Percentiles rank a stretch among this genome's conserved stretches.
Conservation (phyloP, 2,329 filamentous ascomycete genomes). For the Domatiomyces catenatus region DNA sequence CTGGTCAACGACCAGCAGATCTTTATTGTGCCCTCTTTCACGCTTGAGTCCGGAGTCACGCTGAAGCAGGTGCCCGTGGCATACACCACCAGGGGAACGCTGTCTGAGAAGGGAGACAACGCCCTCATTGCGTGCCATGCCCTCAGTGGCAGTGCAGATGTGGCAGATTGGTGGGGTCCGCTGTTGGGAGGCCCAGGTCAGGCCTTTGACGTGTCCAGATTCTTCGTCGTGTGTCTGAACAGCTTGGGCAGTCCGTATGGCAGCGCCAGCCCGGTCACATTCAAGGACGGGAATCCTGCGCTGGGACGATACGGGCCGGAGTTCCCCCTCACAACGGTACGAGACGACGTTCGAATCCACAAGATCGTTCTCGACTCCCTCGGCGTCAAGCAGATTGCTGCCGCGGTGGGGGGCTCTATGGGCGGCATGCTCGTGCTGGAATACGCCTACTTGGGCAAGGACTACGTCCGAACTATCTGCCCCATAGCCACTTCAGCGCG, state of each 20-base stretch:
- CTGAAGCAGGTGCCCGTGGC: constrained; percentile 58
- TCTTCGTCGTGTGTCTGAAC: constrained; percentile 40
- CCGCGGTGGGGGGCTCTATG: constrained; percentile 43
- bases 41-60: constrained; percentile 77
- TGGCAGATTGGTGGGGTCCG: constrained; percentile 42
- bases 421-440: constrained; percentile 43
- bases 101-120: constrained; percentile 44
- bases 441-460: constrained; percentile 56
- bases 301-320: constrained; percentile 81
- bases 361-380: constrained; percentile 40
- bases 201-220: constrained; percentile 38
- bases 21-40: constrained; percentile 74
- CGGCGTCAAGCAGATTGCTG: constrained; percentile 38
- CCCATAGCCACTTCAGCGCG: constrained; percentile 42
- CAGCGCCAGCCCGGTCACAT: constrained; percentile 47
- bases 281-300: constrained; percentile 60
- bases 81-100: constrained; percentile 46
- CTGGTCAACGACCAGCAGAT: constrained; percentile 82
- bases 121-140: constrained; percentile 46
- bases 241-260: constrained; percentile 41
- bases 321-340: constrained; percentile 85
- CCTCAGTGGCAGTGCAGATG: constrained; percentile 40
- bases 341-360: constrained; percentile 68
- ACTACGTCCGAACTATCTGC: constrained; percentile 39
- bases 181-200: constrained; percentile 38